Evolutionary conservation across 2,329 filamentous ascomycete genomes (phyloP), one percentile per base, ranked within the genome.

Genomic region (Fusarium sp.): DNA sequence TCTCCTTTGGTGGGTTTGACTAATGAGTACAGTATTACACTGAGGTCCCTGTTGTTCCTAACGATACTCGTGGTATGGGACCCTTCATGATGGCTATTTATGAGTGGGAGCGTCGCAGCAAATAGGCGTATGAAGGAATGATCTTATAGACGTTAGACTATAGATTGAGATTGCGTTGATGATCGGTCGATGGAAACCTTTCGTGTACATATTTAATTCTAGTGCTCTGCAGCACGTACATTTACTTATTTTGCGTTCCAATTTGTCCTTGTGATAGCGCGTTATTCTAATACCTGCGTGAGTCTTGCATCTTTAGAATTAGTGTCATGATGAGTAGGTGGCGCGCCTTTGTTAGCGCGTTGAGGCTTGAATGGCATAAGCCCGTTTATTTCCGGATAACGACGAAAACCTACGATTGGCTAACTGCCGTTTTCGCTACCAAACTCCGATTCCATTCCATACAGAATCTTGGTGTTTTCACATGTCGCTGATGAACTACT

Each of bases 11-110:
- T 20, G 10, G 13, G 14, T 9, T 22, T 49, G 38, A 7, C 74
- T 44, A 2, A 50, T 9, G 25, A 3, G 29, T 25, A 4, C 4
- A 79, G 78, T 79, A 79, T 25, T 79, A 79, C 44, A 74, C 78
- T 1, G 70, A 65, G 53, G 77, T 79, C 47, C 68, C 64, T 2
- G 29, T 76, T 15, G 72, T 78, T 7, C 67, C 74, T 20, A 77
- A 79, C 33, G 78, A 79, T 57, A 69, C 77, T 15, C 78, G 78
- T 3, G 77, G 77, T 6, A 76, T 76, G 35, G 77, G 77, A n/a
- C 70, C 76, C 10, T 79, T 79, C 49, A 75, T 79, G 60, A 74
- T 76, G 50, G 77, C 77, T 14, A 59, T 77, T 15, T 64, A 76
- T 4, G 77, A 79, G 70, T 79, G 77, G 77, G 77, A 79, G 57